Evolutionary conservation across 2,329 filamentous ascomycete genomes (phyloP), one percentile per base, ranked within the genome.

Genomic region (Zymoseptoria crescenta): DNA sequence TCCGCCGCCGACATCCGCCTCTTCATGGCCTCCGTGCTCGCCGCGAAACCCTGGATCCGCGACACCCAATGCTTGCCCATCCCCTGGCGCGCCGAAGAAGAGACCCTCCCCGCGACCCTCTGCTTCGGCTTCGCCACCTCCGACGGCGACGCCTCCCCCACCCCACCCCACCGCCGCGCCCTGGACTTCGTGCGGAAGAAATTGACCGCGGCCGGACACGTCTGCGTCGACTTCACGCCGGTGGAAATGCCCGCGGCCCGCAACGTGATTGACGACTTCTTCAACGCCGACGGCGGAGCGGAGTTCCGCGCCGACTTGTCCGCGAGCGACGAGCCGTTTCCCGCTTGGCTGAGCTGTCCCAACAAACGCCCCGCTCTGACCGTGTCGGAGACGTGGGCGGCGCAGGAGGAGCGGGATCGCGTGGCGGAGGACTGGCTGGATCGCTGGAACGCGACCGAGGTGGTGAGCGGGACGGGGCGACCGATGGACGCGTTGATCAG

Each of bases 81-180:
- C 0, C 79, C 80, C 0, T 85, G 82, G 82, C 72, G 75, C n/a
- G 21, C 48, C 2, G 21, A 59, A 56, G 0, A 59, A 62, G 29
- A 67, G 63, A 5, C 52, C 49, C 10, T 58, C 29, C 5, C 52
- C 4, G 24, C 52, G 16, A 19, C 19, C 28, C 35, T 62, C n/a
- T 62, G 61, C 27, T 60, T 62, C 54, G 61, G 61, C 10, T 49
- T 60, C n/a, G 56, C 56, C 7, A 52, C 45, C 20, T 24, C 29
- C 49, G 61, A 62, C 27, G 56, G 54, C 16, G 54, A 51, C 10
- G 58, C 58, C 0, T 24, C 52, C 9, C 30, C 58, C 5, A 62
- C 61, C 1, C 61, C 61, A 4, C 61, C 61, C 16, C 50, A 60
- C 4, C 52, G 52, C 9, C 50, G 61, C 6, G 56, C 61, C 19